A percentile compares a stretch with the other conserved stretches of the same genome.
Conservation (phyloP, 768 basidiomycete species). For the Boletellus ananas region DNA sequence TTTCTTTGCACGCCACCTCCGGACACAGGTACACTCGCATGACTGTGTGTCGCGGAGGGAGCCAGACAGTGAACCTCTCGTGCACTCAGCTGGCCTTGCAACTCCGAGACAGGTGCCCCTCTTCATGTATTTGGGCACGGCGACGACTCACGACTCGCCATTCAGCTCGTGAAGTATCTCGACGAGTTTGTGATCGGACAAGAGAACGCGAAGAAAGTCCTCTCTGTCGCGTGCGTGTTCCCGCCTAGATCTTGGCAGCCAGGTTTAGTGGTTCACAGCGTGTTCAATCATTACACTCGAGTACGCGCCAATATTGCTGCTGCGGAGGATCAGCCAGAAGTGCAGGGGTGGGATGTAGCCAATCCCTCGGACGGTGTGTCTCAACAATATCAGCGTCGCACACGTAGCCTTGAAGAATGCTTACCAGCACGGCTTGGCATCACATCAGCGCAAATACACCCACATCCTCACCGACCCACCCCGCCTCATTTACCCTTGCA, state of each 20-base stretch:
- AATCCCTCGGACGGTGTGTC: slow-evolving; percentile 29
- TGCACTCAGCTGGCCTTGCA: slow-evolving; percentile 47
- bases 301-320: slow-evolving; percentile 66
- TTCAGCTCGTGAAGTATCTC: slow-evolving; percentile 77
- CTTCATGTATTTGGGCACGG: not conserved
- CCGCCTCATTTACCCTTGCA: slow-evolving; percentile 36
- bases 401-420: not conserved
- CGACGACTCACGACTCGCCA: slow-evolving; percentile 9
- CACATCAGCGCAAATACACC: slow-evolving; percentile 57
- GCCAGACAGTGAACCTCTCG: slow-evolving; percentile 29
- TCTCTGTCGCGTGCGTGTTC: slow-evolving; percentile 83
- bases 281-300: slow-evolving; percentile 94
- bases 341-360: slow-evolving; percentile 27
- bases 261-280: slow-evolving; percentile 42
- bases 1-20: slow-evolving; percentile 37
- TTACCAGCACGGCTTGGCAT: slow-evolving; percentile 39
- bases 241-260: not conserved
- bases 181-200: slow-evolving; percentile 91
- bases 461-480: slow-evolving; percentile 44
- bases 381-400: not conserved
- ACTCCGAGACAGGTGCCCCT: slow-evolving; percentile 52
- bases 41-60: slow-evolving; percentile 37
- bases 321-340: slow-evolving; percentile 36
- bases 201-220: slow-evolving; percentile 86
- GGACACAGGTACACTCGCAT: slow-evolving; percentile 54